Conservation (phyloP, 2,329 filamentous ascomycete genomes). For the Penicillium sp. region DNA sequence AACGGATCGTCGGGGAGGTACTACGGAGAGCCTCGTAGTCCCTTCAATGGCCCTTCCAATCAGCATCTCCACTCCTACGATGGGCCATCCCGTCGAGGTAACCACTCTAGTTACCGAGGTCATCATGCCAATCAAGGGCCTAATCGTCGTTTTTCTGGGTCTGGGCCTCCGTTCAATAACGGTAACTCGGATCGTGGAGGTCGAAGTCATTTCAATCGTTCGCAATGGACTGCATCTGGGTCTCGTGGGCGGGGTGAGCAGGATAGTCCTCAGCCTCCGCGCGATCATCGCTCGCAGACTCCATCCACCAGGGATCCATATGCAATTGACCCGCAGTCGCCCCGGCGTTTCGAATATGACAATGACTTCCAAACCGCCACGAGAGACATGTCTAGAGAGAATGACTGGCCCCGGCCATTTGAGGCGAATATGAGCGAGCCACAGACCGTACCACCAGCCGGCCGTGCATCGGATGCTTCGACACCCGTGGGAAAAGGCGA, state of each 20-base stretch:
- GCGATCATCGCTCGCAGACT: slow-evolving; percentile 31
- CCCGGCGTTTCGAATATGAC: slow-evolving; percentile 49
- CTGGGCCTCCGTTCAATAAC: slow-evolving; percentile 44
- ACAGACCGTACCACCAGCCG: slow-evolving; percentile 52
- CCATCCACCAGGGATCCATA: slow-evolving; percentile 25
- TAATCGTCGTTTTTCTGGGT: slow-evolving; percentile 42
- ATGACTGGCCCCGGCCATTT: slow-evolving; percentile 50
- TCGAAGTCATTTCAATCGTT: slow-evolving; percentile 57
- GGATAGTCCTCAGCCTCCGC: slow-evolving; percentile 37
- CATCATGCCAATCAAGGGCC: slow-evolving; percentile 48
- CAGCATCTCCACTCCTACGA: slow-evolving; percentile 43
- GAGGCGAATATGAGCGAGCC: slow-evolving; percentile 22
- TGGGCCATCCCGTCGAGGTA: slow-evolving; percentile 48
- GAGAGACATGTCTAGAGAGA: slow-evolving; percentile 61
- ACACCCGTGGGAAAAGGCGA: slow-evolving; percentile 51
- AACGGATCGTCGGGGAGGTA: slow-evolving; percentile 52
- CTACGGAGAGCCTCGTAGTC: slow-evolving; percentile 43
- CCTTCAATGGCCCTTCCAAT: slow-evolving; percentile 50
- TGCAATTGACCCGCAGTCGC: slow-evolving; percentile 32
- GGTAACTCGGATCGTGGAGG: slow-evolving; percentile 46
- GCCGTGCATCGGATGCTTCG: slow-evolving; percentile 50
- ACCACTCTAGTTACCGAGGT: slow-evolving; percentile 53
- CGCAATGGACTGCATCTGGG: slow-evolving; percentile 63
- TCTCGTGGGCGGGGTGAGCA: slow-evolving; percentile 49
- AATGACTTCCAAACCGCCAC: slow-evolving; percentile 55